These are phyloP conservation scores for Papiliotrema nemorosa DNA, from an alignment of 1,284 basidiomycete genomes.

Conservation along the genomic window DNA sequence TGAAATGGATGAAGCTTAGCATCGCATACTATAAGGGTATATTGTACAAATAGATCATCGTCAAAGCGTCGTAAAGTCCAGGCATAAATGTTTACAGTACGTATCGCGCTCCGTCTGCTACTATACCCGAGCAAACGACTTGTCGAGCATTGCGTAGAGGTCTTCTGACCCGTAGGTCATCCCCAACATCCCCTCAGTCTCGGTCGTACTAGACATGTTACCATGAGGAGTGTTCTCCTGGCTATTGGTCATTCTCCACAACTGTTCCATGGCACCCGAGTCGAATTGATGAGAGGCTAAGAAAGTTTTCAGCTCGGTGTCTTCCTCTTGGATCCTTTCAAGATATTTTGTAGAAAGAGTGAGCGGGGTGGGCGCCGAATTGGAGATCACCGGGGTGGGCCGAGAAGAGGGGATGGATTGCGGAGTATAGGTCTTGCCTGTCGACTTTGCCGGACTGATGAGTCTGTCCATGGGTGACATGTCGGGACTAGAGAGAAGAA, in stretches of 20 bases:
- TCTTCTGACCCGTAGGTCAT: neutral
- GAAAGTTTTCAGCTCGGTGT: neutral
- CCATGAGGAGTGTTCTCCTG: neutral
- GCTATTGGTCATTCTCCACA: neutral
- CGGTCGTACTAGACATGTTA: neutral
- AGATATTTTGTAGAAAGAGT: neutral
- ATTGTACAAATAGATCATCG: neutral
- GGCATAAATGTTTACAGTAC: no score
- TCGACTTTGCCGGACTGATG: neutral
- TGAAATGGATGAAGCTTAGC: neutral
- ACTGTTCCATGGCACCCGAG: neutral
- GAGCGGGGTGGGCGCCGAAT: neutral
- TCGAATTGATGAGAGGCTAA: neutral
- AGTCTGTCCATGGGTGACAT: slow-evolving; percentile 4
- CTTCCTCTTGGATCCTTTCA: neutral
- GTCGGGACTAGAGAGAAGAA: slow-evolving; percentile 18
- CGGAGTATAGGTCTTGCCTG: neutral
- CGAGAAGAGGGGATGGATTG: neutral
- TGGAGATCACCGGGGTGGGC: neutral
- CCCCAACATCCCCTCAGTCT: slow-evolving; percentile 1
- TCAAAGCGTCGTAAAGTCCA: neutral
- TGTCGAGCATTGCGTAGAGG: slow-evolving; percentile 1
- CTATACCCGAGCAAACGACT: neutral
- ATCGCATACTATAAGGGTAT: neutral
- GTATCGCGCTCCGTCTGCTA: no score